Conservation (phyloP, 1,139 yeast genomes). For the Sugiyamaella novakii region DNA sequence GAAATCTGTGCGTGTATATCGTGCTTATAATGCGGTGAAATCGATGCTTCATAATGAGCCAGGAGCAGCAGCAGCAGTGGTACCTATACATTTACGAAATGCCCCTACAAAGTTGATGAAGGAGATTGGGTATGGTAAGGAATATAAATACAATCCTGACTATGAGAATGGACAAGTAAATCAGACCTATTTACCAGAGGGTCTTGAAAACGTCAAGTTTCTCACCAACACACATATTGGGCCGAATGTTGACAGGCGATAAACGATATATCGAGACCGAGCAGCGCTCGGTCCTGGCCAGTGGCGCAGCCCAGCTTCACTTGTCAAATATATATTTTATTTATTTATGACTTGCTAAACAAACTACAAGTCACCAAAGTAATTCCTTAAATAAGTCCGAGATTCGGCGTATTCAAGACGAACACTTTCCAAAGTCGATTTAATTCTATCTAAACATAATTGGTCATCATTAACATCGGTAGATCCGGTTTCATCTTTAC, state of each 20-base stretch:
- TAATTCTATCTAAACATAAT: constrained; percentile 36
- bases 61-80: constrained; percentile 51
- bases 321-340: too few species aligned
- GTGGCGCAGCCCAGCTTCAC: background rate
- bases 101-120: constrained; percentile 93
- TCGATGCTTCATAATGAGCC: constrained; percentile 59
- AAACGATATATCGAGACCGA: background rate
- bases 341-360: background rate
- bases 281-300: background rate
- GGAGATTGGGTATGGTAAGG: constrained; percentile 80
- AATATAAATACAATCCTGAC: constrained; percentile 86
- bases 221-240: constrained; percentile 49
- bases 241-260: constrained; percentile 13
- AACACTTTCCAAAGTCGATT: constrained; percentile 33
- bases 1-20: constrained; percentile 81
- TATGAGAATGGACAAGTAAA: constrained; percentile 68
- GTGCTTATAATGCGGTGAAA: constrained; percentile 73
- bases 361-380: constrained; percentile 22
- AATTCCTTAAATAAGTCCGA: constrained; percentile 34
- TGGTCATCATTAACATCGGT: constrained; percentile 36
- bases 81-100: constrained; percentile 70
- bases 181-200: constrained; percentile 55
- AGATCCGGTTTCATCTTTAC: constrained; percentile 45
- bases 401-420: constrained; percentile 42
- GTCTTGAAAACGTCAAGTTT: constrained; percentile 40